Conservation (phyloP, 257 asterid species). For the Haberlea rhodopensis region DNA sequence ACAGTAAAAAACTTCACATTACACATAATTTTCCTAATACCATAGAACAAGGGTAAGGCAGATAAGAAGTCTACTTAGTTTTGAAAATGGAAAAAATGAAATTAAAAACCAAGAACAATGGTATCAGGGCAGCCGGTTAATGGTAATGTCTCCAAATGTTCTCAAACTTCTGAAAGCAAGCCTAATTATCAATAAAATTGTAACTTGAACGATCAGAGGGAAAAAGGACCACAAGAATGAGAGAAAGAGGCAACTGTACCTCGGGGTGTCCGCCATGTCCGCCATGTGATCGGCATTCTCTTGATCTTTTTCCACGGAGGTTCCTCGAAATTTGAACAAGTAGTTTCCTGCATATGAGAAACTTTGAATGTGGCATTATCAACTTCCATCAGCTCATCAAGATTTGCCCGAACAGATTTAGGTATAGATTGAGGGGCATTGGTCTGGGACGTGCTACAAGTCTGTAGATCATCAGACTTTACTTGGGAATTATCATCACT, state of each 20-base stretch:
- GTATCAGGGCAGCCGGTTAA: constrained; percentile 7
- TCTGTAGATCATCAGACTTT: constrained; percentile 52
- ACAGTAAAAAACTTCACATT: constrained; percentile 6
- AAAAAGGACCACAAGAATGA: constrained; percentile 21
- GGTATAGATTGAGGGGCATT: constrained; percentile 36
- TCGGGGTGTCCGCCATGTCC: constrained; percentile 64
- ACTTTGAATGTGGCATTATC: constrained; percentile 29
- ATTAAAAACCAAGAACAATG: constrained; percentile 12
- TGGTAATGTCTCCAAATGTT: constrained; percentile 11
- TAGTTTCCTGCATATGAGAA: constrained; percentile 39
- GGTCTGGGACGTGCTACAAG: constrained; percentile 35
- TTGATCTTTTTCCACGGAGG: constrained; percentile 65
- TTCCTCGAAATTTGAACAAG: constrained; percentile 41
- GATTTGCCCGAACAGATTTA: constrained; percentile 32
- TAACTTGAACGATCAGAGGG: constrained; percentile 14
- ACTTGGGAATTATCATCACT: constrained; percentile 40
- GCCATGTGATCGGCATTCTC: constrained; percentile 73
- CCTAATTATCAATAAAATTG: constrained; percentile 9
- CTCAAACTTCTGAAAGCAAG: constrained; percentile 16
- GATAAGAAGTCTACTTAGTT: constrained; percentile 10
- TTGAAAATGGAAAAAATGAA: constrained; percentile 4
- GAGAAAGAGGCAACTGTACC: constrained; percentile 50
- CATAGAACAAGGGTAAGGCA: constrained; percentile 9
- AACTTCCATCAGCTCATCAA: constrained; percentile 36
- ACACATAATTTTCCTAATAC: constrained; percentile 5